These are phyloP conservation scores for Cutaneotrichosporon sp. DNA, from an alignment of 1,284 basidiomycete genomes.

Conservation along the genomic window DNA sequence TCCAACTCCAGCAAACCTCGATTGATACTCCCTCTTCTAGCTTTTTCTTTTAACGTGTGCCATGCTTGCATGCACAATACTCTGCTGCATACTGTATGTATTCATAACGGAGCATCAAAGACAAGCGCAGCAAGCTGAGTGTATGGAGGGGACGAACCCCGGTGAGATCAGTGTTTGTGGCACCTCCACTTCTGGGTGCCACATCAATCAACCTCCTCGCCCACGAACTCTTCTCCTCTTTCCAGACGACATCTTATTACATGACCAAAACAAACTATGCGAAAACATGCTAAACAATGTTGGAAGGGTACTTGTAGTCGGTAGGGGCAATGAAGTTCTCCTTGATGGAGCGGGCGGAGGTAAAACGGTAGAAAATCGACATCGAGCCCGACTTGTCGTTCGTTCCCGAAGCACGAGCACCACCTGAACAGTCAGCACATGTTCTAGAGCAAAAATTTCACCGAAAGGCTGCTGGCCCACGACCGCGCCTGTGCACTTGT, in stretches of 20 bases:
- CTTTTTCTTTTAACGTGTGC: no score
- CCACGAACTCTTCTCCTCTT: no score
- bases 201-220: no score
- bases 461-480: conserved; percentile 97
- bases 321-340: conserved; percentile 82
- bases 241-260: neutral
- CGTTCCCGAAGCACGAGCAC: conserved; percentile 85
- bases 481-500: conserved; percentile 82
- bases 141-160: neutral
- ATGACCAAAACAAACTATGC: neutral
- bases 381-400: conserved; percentile 97
- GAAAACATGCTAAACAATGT: conserved; percentile 55
- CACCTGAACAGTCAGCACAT: conserved; percentile 50
- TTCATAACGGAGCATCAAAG: no score
- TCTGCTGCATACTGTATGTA: no score
- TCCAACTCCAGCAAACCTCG: no score
- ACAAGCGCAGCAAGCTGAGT: no score
- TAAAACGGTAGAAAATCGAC: conserved; percentile 82
- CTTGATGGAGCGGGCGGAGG: conserved; percentile 89
- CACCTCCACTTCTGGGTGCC: no score
- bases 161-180: neutral
- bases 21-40: no score
- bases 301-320: conserved; percentile 76
- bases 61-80: no score
- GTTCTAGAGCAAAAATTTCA: conserved; percentile 37